A percentile compares a stretch with the other conserved stretches of the same genome.
Evolutionary conservation across 106 monocot genomes (phyloP).

Genomic region (Iris macrosiphon): DNA sequence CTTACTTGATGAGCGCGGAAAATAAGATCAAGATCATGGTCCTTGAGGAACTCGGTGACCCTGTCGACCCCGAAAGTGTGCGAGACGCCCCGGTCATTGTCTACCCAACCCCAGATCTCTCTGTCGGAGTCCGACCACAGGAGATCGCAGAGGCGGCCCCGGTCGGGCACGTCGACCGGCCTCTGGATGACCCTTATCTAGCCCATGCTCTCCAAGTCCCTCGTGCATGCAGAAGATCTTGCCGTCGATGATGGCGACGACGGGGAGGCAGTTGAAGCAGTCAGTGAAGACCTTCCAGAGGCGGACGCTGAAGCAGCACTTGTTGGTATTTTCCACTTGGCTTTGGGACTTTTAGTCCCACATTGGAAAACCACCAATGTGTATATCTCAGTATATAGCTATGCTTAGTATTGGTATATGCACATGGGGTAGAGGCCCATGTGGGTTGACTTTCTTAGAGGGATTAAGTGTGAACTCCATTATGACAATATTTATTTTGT

Average conservation of each 20-base stretch:
- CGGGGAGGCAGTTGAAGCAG: conserved; percentile 49
- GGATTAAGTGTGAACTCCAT: too few relatives aligned
- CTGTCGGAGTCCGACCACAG: conserved; percentile 49
- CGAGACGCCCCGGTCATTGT: conserved; percentile 41
- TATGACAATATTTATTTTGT: too few relatives aligned
- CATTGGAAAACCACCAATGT: too few relatives aligned
- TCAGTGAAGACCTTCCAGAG: conserved; percentile 47
- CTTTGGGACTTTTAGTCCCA: too few relatives aligned
- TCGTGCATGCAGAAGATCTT: conserved; percentile 51
- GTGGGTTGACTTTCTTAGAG: too few relatives aligned
- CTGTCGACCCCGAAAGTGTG: conserved; percentile 45
- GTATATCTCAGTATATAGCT: too few relatives aligned
- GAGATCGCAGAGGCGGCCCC: conserved; percentile 43
- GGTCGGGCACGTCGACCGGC: conserved; percentile 42
- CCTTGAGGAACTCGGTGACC: conserved; percentile 36
- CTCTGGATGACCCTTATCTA: conserved; percentile 33
- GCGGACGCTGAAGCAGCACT: conserved; percentile 38
- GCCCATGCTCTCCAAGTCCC: conserved; percentile 29
- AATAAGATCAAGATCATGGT: conserved; percentile 42
- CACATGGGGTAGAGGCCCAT: too few relatives aligned
- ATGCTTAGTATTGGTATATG: too few relatives aligned
- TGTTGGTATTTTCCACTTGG: too few relatives aligned
- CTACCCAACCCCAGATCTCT: conserved; percentile 30
- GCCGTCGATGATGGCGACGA: conserved; percentile 39
- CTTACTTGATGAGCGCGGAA: conserved; percentile 49